phyloP scores from a whole-genome alignment of 1,284 basidiomycete genomes.

The Cutaneotrichosporon dermatis region DNA sequence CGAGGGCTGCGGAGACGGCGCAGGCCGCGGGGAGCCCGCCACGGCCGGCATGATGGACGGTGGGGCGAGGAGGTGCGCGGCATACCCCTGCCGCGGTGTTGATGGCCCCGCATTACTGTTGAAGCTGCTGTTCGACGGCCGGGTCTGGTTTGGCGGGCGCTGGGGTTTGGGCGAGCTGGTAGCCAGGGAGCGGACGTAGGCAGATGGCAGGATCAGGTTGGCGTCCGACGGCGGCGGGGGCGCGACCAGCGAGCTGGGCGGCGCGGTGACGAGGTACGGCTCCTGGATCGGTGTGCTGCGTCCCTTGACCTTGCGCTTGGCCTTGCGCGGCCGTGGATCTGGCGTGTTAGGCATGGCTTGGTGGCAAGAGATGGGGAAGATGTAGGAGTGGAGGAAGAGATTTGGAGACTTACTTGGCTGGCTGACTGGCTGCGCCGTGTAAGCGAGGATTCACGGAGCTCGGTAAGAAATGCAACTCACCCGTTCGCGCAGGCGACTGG shows the following conservation, averaged over 20 bases:
- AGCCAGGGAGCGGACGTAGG: conserved; percentile 26
- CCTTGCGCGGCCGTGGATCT: neutral
- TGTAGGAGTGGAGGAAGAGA: neutral
- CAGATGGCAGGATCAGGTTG: conserved; percentile 25
- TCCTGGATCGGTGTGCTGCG: conserved; percentile 23
- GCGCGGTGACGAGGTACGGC: conserved; percentile 43
- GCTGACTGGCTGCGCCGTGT: neutral
- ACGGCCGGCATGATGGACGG: conserved; percentile 34
- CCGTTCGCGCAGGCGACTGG: neutral
- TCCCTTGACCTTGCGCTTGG: conserved; percentile 26
- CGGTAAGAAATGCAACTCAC: neutral
- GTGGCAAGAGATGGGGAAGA: neutral
- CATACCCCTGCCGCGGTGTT: conserved; percentile 20
- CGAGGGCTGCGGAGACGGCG: neutral
- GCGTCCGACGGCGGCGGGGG: neutral
- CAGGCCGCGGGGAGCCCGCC: neutral
- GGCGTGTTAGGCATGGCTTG: neutral
- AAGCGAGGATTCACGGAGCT: neutral
- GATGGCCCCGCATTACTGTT: neutral
- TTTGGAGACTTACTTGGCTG: neutral
- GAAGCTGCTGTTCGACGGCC: conserved; percentile 15
- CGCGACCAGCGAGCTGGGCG: conserved; percentile 22
- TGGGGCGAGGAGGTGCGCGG: conserved; percentile 34
- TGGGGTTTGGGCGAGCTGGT: conserved; percentile 25
- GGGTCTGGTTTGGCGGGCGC: conserved; percentile 29